Conservation (phyloP, 495 filamentous ascomycete species). For the Venustampulla echinocandica region DNA sequence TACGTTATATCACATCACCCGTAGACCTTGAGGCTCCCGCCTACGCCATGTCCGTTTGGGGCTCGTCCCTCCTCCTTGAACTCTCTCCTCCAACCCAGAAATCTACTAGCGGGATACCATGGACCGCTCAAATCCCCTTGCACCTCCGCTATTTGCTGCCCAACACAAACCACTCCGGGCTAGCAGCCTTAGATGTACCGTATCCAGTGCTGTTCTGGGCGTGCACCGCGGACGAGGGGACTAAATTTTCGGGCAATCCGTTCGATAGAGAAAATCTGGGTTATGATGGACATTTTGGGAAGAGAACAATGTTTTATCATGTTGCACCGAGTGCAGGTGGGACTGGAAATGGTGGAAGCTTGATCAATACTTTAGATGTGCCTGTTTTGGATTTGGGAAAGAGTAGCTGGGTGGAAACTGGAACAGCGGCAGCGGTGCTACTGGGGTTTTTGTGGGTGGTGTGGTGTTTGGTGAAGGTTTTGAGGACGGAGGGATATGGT, state of each 20-base stretch:
- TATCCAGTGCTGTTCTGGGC: constrained; percentile 89
- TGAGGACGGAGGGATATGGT: constrained; percentile 13
- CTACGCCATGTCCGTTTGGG: constrained; percentile 72
- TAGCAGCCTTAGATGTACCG: constrained; percentile 45
- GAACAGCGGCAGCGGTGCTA: constrained; percentile 60
- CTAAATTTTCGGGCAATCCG: constrained; percentile 67
- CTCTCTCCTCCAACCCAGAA: constrained; percentile 46
- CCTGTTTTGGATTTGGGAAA: constrained; percentile 64
- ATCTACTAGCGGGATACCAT: constrained; percentile 31
- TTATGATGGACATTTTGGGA: constrained; percentile 77
- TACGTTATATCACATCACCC: constrained; percentile 64
- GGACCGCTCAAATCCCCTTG: constrained; percentile 72
- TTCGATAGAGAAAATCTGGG: constrained; percentile 80
- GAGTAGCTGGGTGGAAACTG: constrained; percentile 54
- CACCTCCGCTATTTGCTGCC: constrained; percentile 80
- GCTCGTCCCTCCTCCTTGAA: constrained; percentile 69
- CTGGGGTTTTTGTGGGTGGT: constrained; percentile 70
- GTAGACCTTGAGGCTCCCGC: constrained; percentile 90
- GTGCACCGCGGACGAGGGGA: constrained; percentile 63
- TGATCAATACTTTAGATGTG: constrained; percentile 56
- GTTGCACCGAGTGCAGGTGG: constrained; percentile 46
- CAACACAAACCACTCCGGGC: constrained; percentile 34
- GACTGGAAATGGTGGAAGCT: constrained; percentile 22
- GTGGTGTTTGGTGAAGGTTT: constrained; percentile 50
- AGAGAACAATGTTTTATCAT: constrained; percentile 80